Conservation (phyloP, 371 early-diverging fungal genomes). For the Mucor mucedo region DNA sequence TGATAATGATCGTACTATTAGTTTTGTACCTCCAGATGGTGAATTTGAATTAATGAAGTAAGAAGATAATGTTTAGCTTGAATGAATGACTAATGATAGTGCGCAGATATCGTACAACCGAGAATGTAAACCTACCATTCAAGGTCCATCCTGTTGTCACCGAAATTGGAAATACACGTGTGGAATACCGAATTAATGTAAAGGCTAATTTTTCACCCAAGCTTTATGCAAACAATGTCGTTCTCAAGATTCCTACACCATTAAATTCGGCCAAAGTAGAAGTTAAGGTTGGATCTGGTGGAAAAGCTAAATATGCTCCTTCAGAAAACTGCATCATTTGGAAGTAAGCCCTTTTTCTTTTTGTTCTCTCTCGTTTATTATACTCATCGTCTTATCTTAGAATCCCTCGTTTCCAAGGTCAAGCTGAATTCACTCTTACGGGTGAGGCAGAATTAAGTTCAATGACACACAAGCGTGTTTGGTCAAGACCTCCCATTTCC, state of each 20-base stretch:
- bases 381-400: conserved; percentile 34
- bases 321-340: conserved; percentile 85
- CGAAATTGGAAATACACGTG: conserved; percentile 75
- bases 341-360: conserved; percentile 63
- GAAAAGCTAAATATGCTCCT: conserved; percentile 89
- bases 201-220: conserved; percentile 80
- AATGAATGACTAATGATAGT: neutral
- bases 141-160: conserved; percentile 84
- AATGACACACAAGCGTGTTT: conserved; percentile 80
- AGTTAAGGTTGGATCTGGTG: conserved; percentile 68
- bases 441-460: conserved; percentile 76
- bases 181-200: conserved; percentile 81
- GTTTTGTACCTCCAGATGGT: conserved; percentile 98
- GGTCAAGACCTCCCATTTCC: conserved; percentile 90
- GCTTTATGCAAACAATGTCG: conserved; percentile 80
- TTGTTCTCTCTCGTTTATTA: neutral
- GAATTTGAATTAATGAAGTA: conserved; percentile 93
- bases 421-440: conserved; percentile 74
- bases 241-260: conserved; percentile 84
- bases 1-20: conserved; percentile 83
- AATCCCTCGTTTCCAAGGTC: conserved; percentile 84
- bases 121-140: conserved; percentile 87
- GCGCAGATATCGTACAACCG: conserved; percentile 81
- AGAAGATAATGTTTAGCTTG: neutral
- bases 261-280: conserved; percentile 79